phyloP scores from a whole-genome alignment of 2,329 filamentous ascomycete species.

The Aspergillus nomiae region DNA sequence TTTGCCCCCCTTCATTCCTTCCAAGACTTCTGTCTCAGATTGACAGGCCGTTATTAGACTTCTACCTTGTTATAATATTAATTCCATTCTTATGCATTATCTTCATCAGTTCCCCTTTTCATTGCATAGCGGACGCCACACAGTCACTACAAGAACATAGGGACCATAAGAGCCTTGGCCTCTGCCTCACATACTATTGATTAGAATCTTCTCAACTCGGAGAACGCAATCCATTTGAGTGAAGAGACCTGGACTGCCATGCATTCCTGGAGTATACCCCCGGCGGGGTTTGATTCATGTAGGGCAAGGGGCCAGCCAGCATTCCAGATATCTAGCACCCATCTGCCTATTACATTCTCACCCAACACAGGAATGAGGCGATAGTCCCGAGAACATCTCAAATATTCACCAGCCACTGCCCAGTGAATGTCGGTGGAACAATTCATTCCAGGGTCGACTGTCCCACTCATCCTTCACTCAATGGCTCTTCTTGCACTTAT shows the following conservation, averaged over 20 bases:
- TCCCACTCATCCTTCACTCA: background rate
- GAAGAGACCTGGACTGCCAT: background rate
- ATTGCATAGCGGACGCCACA: background rate
- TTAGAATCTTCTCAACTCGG: background rate
- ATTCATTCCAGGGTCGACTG: background rate
- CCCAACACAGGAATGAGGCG: background rate
- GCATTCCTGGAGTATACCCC: background rate
- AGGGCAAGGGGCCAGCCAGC: background rate
- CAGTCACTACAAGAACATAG: background rate
- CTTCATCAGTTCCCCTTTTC: background rate
- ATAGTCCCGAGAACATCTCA: background rate
- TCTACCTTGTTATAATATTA: slow-evolving; percentile 9
- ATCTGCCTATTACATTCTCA: background rate
- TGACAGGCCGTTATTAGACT: slow-evolving; percentile 8
- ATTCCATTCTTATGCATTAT: slow-evolving; percentile 1
- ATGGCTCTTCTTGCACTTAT: background rate
- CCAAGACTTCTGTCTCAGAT: background rate
- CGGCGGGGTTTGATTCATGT: background rate
- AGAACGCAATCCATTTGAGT: background rate
- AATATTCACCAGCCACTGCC: background rate
- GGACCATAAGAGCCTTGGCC: background rate
- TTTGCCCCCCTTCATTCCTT: background rate
- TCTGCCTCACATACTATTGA: background rate
- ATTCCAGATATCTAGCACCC: background rate
- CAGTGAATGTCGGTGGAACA: background rate